phyloP scores from a whole-genome alignment of 352 stramenopile species.

The Pythium utonaiense region DNA sequence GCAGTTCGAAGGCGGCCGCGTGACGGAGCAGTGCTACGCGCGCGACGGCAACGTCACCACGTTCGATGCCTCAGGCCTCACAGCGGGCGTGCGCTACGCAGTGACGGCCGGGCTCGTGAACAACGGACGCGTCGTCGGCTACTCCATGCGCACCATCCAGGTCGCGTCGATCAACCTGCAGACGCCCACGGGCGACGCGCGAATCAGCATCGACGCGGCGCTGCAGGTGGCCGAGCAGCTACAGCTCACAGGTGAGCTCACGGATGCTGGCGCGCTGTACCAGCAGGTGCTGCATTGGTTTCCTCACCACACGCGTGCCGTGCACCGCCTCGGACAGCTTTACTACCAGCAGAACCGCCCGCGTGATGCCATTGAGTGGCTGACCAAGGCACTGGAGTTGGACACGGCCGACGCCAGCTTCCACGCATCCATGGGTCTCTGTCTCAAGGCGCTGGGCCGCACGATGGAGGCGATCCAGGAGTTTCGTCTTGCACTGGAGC shows the following conservation, averaged over 20 bases:
- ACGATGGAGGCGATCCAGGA: conserved; percentile 44
- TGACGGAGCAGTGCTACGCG: conserved; percentile 59
- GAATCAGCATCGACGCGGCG: conserved; percentile 42
- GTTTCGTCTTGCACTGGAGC: conserved; percentile 45
- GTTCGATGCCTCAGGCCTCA: conserved; percentile 54
- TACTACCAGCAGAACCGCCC: conserved; percentile 41
- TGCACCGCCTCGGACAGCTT: conserved; percentile 49
- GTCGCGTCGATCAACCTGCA: conserved; percentile 42
- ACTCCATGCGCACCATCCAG: conserved; percentile 63
- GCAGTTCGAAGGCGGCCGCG: conserved; percentile 20
- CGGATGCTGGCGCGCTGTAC: conserved; percentile 43
- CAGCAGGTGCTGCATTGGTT: conserved; percentile 45
- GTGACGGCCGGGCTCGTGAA: conserved; percentile 53
- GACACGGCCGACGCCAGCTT: not conserved
- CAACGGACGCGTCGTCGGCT: conserved; percentile 40
- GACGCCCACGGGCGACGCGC: conserved; percentile 17
- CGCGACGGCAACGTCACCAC: conserved; percentile 42
- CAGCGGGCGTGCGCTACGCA: conserved; percentile 49
- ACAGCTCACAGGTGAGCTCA: conserved; percentile 31
- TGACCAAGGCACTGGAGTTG: not conserved
- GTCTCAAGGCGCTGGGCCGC: conserved; percentile 35
- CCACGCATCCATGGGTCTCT: conserved; percentile 55
- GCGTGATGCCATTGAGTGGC: conserved; percentile 23
- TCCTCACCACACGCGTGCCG: conserved; percentile 36
- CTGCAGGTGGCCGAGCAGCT: conserved; percentile 37